A percentile compares a stretch with the other conserved stretches of the same genome.
phyloP scores from a whole-genome alignment of 345 rosid species.

The Hypericum perforatum region DNA sequence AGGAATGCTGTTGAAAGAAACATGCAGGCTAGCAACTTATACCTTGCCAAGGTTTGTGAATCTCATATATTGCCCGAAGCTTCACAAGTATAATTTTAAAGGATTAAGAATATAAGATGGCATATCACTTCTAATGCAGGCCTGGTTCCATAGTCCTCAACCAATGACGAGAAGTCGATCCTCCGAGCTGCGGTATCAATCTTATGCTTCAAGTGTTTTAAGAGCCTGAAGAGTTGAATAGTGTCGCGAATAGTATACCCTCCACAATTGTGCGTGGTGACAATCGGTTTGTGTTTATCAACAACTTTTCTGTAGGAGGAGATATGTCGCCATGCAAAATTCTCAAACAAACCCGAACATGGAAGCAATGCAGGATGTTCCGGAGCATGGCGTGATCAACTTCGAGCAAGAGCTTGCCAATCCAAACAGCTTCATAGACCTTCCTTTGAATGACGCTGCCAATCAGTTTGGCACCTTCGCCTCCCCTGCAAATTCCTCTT shows the following conservation, averaged over 20 bases:
- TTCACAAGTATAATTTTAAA: not conserved
- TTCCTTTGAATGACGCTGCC: constrained; percentile 26
- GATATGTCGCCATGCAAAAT: constrained; percentile 60
- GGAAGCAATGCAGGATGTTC: constrained; percentile 29
- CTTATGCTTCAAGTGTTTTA: not conserved
- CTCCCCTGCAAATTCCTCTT: constrained; percentile 52
- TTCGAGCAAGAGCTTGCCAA: constrained; percentile 31
- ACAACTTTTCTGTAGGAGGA: constrained; percentile 30
- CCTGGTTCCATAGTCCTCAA: constrained; percentile 69
- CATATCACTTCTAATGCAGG: constrained; percentile 27
- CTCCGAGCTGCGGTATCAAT: constrained; percentile 50
- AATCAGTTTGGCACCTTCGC: constrained; percentile 33
- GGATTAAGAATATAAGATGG: constrained; percentile 8
- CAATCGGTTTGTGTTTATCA: no score
- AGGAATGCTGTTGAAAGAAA: constrained; percentile 40
- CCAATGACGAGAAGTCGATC: constrained; percentile 77
- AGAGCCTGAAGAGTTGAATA: no score
- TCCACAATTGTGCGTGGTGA: no score
- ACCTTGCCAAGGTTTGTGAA: constrained; percentile 50
- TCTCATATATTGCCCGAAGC: not conserved
- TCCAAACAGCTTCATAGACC: constrained; percentile 25
- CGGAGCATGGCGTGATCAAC: constrained; percentile 18
- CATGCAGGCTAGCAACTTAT: constrained; percentile 37
- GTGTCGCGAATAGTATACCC: no score
- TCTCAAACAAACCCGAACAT: constrained; percentile 26